Percentiles rank a stretch among this genome's conserved stretches.
Conservation (phyloP, 2,329 filamentous ascomycete species). For the Alternaria metachromatica region DNA sequence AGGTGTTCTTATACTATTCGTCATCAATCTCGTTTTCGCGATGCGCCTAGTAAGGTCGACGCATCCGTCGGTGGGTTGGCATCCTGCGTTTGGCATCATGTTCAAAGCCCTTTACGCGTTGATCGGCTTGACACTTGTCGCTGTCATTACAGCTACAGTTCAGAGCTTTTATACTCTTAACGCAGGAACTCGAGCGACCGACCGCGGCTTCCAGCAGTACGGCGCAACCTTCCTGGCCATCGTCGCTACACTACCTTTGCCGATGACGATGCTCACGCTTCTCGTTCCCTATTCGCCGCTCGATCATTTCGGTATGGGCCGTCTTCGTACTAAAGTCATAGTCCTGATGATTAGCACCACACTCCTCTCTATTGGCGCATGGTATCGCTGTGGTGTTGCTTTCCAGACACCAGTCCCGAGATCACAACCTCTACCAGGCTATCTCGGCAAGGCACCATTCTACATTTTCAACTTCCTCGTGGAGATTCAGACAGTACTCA, state of each 20-base stretch:
- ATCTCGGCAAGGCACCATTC: constrained; percentile 73
- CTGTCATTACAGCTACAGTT: constrained; percentile 70
- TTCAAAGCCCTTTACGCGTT: constrained; percentile 67
- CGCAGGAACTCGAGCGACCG: constrained; percentile 55
- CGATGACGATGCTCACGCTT: constrained; percentile 58
- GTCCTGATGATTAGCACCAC: constrained; percentile 66
- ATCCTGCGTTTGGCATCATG: constrained; percentile 55
- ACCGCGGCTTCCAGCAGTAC: constrained; percentile 70
- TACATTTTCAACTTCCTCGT: constrained; percentile 81
- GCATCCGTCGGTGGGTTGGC: constrained; percentile 76
- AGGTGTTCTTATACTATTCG: constrained; percentile 76
- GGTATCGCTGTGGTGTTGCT: constrained; percentile 68
- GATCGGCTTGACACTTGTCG: constrained; percentile 66
- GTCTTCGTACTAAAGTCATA: constrained; percentile 69
- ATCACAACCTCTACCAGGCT: constrained; percentile 69
- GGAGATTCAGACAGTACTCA: constrained; percentile 72
- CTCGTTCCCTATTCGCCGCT: constrained; percentile 53
- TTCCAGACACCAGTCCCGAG: constrained; percentile 58
- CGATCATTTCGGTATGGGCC: constrained; percentile 71
- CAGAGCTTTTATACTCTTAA: constrained; percentile 72
- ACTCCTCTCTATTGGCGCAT: constrained; percentile 72
- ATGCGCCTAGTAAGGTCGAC: constrained; percentile 77
- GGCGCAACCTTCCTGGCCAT: constrained; percentile 67
- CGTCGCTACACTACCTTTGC: constrained; percentile 71
- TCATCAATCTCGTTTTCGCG: constrained; percentile 78